Conservation (phyloP, 1,284 basidiomycete genomes). For the Boletus mariae region DNA sequence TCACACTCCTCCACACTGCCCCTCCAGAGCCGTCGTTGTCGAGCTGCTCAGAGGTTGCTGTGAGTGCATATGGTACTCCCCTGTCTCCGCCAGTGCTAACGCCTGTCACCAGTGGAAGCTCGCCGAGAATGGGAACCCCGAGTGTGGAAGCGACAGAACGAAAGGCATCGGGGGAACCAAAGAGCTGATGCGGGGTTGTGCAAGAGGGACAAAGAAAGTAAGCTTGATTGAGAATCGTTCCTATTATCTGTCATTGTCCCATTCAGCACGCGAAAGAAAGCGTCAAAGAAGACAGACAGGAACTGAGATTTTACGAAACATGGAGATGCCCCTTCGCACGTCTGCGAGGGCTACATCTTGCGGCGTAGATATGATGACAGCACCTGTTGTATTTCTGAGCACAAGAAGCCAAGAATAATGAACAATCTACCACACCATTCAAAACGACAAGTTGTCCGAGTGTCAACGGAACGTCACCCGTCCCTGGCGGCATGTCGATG, state of each 20-base stretch:
- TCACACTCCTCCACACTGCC: slow-evolving; percentile 44
- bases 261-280: not conserved
- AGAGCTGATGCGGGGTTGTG: slow-evolving; percentile 69
- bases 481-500: slow-evolving; percentile 96
- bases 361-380: slow-evolving; percentile 92
- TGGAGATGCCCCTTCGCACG: slow-evolving; percentile 88
- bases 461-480: slow-evolving; percentile 92
- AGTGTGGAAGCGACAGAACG: slow-evolving; percentile 60
- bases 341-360: slow-evolving; percentile 94
- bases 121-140: slow-evolving; percentile 69
- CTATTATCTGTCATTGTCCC: slow-evolving; percentile 64
- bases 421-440: slow-evolving; percentile 55
- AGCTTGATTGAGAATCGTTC: slow-evolving; percentile 88
- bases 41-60: slow-evolving; percentile 19
- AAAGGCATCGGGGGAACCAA: slow-evolving; percentile 73
- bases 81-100: slow-evolving; percentile 77
- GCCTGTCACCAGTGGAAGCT: slow-evolving; percentile 78
- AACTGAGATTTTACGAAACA: slow-evolving; percentile 88
- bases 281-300: slow-evolving; percentile 54
- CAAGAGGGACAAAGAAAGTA: slow-evolving; percentile 86
- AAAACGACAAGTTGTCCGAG: slow-evolving; percentile 88
- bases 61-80: slow-evolving; percentile 61
- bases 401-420: not conserved
- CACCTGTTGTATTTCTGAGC: slow-evolving; percentile 42
- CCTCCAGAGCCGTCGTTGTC: slow-evolving; percentile 36